These are phyloP conservation scores for Crepidotus variabilis DNA, from an alignment of 768 basidiomycete species.

Conservation along the genomic window DNA sequence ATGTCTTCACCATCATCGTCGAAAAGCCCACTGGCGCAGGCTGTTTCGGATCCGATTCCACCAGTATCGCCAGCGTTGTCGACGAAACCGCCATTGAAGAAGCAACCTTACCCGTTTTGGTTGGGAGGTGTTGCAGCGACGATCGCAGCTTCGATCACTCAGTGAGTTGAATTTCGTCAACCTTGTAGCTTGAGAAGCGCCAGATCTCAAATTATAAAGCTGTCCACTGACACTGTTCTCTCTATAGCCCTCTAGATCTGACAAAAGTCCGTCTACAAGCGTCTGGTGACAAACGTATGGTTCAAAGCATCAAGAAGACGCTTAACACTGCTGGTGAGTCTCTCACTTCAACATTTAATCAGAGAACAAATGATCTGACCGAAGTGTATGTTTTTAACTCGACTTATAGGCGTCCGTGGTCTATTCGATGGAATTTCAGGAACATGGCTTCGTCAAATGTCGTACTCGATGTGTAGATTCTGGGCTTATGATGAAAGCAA, in stretches of 20 bases:
- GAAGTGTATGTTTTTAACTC: slow-evolving; percentile 27
- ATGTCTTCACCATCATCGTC: slow-evolving; percentile 1
- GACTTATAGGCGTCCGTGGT: slow-evolving; percentile 54
- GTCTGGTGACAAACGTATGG: slow-evolving; percentile 89
- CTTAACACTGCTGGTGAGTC: slow-evolving; percentile 66
- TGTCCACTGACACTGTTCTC: neutral
- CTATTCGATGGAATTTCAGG: slow-evolving; percentile 86
- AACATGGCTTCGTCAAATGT: slow-evolving; percentile 91
- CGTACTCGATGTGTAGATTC: slow-evolving; percentile 83
- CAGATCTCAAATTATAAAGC: neutral
- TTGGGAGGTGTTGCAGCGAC: slow-evolving; percentile 83
- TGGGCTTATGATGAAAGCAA: slow-evolving; percentile 95
- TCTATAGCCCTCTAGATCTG: slow-evolving; percentile 69
- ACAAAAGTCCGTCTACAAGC: slow-evolving; percentile 92
- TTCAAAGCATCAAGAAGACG: slow-evolving; percentile 79
- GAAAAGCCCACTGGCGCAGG: neutral
- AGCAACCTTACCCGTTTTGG: slow-evolving; percentile 84
- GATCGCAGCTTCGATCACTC: slow-evolving; percentile 85
- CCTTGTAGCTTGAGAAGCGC: neutral
- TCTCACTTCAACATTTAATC: slow-evolving; percentile 29
- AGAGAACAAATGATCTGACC: neutral
- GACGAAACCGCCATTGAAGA: slow-evolving; percentile 32
- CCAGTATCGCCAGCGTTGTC: neutral
- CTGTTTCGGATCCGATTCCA: neutral
- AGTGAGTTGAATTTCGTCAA: slow-evolving; percentile 40